Evolutionary conservation across 495 filamentous ascomycete species (phyloP).

Genomic region (Halenospora varia): DNA sequence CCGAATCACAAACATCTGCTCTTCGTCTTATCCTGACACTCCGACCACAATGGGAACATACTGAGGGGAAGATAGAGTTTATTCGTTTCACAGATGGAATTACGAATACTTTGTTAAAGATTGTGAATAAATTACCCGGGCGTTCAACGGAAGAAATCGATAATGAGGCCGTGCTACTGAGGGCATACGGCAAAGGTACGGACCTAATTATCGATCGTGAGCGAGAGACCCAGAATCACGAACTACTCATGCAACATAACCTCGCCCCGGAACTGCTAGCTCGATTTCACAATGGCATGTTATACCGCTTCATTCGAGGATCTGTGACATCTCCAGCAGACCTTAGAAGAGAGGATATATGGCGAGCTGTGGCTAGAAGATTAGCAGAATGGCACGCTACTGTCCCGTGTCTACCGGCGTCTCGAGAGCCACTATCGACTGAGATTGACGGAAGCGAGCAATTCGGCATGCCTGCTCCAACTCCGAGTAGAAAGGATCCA

Average conservation of each 20-base stretch:
- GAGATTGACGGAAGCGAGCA: slow-evolving; percentile 31
- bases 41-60: slow-evolving; percentile 75
- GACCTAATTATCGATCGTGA: slow-evolving; percentile 95
- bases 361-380: slow-evolving; percentile 74
- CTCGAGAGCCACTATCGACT: slow-evolving; percentile 21
- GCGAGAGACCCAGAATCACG: slow-evolving; percentile 65
- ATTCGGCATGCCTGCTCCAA: slow-evolving; percentile 19
- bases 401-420: slow-evolving; percentile 54
- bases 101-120: slow-evolving; percentile 92
- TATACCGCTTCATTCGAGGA: slow-evolving; percentile 88
- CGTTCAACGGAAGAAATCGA: slow-evolving; percentile 75
- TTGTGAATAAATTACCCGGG: slow-evolving; percentile 75
- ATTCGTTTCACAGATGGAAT: slow-evolving; percentile 95
- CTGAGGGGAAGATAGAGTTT: slow-evolving; percentile 77
- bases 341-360: slow-evolving; percentile 65
- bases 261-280: slow-evolving; percentile 86
- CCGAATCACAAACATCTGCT: slow-evolving; percentile 72
- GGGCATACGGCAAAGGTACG: slow-evolving; percentile 92
- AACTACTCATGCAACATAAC: slow-evolving; percentile 68
- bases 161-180: slow-evolving; percentile 80
- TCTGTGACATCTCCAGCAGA: slow-evolving; percentile 74
- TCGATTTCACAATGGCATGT: slow-evolving; percentile 91
- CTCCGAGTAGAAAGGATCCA: slow-evolving; percentile 30
- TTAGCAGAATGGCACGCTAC: slow-evolving; percentile 92
- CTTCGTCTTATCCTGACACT: slow-evolving; percentile 74